phyloP scores from a whole-genome alignment of 2,329 filamentous ascomycete species.

The Phaeophleospora eucalypticola region DNA sequence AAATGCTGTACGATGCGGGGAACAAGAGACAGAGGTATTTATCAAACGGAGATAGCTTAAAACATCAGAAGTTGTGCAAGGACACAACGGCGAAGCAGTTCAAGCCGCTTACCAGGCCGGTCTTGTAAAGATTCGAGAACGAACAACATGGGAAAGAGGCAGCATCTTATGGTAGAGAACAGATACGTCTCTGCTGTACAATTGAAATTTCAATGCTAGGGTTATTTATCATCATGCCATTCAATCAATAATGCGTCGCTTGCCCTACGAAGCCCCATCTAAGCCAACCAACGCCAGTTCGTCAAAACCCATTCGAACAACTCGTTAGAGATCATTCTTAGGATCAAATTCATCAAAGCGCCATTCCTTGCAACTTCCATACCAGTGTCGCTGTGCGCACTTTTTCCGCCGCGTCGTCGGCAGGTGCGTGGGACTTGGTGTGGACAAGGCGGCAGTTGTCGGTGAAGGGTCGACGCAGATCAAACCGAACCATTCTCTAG shows the following conservation, averaged over 20 bases:
- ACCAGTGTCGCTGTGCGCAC: slow-evolving; percentile 24
- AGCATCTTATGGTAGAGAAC: too few relatives aligned
- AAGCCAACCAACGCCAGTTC: not conserved
- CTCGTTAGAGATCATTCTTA: slow-evolving; percentile 15
- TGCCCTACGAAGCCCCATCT: not conserved
- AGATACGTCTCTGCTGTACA: not conserved
- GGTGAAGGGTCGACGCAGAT: slow-evolving; percentile 29
- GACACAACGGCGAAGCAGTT: not conserved
- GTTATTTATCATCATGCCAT: not conserved
- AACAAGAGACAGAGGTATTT: too few relatives aligned
- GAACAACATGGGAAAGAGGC: too few relatives aligned
- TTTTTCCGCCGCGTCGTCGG: slow-evolving; percentile 18
- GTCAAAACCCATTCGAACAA: not conserved
- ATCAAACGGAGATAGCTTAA: too few relatives aligned
- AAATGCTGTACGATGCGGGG: too few relatives aligned
- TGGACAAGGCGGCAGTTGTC: slow-evolving; percentile 10
- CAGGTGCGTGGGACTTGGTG: slow-evolving; percentile 13
- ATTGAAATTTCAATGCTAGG: too few relatives aligned
- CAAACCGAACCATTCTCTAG: slow-evolving; percentile 28
- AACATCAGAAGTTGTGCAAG: too few relatives aligned
- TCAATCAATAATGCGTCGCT: not conserved
- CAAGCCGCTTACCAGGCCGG: not conserved
- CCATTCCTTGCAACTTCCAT: slow-evolving; percentile 25
- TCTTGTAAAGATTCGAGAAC: not conserved
- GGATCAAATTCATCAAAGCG: slow-evolving; percentile 12